A percentile compares a stretch with the other conserved stretches of the same genome.
Conservation (phyloP, 2,329 filamentous ascomycete species). For the Pestalotiopsis sp. region DNA sequence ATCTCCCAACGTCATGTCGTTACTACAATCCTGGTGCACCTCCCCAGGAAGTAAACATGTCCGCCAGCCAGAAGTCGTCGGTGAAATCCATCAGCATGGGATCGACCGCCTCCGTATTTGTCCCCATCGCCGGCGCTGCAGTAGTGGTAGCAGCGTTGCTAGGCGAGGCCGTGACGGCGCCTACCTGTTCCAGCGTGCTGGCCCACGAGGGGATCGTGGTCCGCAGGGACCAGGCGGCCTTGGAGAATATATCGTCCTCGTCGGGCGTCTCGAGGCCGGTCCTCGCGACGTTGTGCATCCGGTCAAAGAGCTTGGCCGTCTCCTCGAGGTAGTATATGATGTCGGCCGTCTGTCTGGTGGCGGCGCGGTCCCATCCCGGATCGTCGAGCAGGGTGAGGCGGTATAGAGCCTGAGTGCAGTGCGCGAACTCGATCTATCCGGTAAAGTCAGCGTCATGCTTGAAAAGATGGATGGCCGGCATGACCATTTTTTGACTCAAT, state of each 20-base stretch:
- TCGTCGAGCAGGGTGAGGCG: slow-evolving; percentile 28
- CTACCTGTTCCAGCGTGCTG: slow-evolving; percentile 3
- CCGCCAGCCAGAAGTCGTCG: slow-evolving; percentile 14
- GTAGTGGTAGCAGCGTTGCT: background rate
- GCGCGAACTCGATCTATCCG: slow-evolving; percentile 24
- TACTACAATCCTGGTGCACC: background rate
- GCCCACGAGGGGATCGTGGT: slow-evolving; percentile 7
- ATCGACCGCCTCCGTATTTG: background rate
- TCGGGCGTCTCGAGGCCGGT: slow-evolving; percentile 17
- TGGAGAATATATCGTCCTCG: background rate
- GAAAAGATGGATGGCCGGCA: background rate
- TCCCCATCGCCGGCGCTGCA: background rate
- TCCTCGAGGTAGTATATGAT: slow-evolving; percentile 22
- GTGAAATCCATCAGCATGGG: slow-evolving; percentile 11
- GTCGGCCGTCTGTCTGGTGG: slow-evolving; percentile 20
- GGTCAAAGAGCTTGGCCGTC: slow-evolving; percentile 18
- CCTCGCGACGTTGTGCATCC: slow-evolving; percentile 19
- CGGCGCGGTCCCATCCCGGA: slow-evolving; percentile 26
- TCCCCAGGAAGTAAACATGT: slow-evolving; percentile 14
- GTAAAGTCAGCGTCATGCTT: background rate
- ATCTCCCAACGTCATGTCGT: background rate
- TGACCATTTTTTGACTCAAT: background rate
- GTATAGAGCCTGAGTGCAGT: slow-evolving; percentile 28
- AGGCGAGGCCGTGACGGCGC: background rate
- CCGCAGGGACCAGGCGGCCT: slow-evolving; percentile 4